phyloP scores from a whole-genome alignment of 2,329 filamentous ascomycete genomes.

The Aspergillus aculeatinus region DNA sequence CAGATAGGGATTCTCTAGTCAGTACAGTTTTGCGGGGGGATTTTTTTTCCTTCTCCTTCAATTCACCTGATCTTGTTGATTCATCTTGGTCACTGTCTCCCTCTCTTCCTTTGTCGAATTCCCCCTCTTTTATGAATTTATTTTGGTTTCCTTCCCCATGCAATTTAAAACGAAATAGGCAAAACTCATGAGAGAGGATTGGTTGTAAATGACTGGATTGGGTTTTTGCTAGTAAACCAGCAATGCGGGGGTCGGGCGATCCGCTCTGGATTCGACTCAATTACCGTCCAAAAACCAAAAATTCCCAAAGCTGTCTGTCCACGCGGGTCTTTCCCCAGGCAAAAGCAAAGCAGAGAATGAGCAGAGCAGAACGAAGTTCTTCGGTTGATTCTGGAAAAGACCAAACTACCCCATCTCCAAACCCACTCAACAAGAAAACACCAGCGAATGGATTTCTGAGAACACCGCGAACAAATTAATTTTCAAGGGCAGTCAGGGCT shows the following conservation, averaged over 20 bases:
- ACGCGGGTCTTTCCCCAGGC: background rate
- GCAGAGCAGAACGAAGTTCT: background rate
- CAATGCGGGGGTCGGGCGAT: constrained; percentile 23
- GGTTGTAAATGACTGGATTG: constrained; percentile 7
- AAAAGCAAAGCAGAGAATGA: background rate
- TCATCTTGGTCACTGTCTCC: background rate
- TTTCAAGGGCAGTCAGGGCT: background rate
- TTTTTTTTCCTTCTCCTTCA: background rate
- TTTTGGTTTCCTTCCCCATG: background rate
- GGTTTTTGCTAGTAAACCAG: constrained; percentile 20
- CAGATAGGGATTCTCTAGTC: no score
- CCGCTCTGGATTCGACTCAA: constrained; percentile 6
- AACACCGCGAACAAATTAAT: background rate
- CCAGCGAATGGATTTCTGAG: background rate
- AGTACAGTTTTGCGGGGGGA: background rate
- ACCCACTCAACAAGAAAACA: background rate
- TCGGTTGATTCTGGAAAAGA: background rate
- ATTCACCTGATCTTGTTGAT: no score
- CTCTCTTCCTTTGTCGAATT: background rate
- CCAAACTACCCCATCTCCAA: background rate
- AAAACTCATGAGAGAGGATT: background rate
- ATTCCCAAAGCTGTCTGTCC: background rate
- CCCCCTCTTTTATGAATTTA: background rate
- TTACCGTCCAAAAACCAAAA: constrained; percentile 5
- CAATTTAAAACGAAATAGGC: background rate